A percentile compares a stretch with the other conserved stretches of the same genome.
These are phyloP conservation scores for Hyaloscypha finlandica DNA, from an alignment of 495 filamentous ascomycete species.

Conservation along the genomic window DNA sequence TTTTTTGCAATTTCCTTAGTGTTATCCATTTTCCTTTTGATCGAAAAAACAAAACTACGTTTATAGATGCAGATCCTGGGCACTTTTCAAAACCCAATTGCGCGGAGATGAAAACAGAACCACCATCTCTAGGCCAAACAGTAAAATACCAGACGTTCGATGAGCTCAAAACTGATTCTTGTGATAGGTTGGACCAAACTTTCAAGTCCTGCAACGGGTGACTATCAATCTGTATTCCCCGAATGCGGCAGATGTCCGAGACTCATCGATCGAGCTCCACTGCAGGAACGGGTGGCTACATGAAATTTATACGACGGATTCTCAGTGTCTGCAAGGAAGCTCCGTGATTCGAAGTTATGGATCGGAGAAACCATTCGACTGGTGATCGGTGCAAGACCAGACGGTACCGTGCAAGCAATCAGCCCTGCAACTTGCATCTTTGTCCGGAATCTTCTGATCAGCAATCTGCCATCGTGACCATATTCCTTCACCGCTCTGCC, in stretches of 20 bases:
- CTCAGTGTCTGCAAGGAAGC: conserved; percentile 17
- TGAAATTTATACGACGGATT: conserved; percentile 21
- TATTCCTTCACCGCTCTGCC: conserved; percentile 27
- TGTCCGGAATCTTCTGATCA: conserved; percentile 2
- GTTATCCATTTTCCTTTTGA: conserved; percentile 24
- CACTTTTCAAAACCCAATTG: conserved; percentile 16
- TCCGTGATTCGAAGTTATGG: conserved; percentile 30
- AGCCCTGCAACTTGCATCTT: conserved; percentile 32
- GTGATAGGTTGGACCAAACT: conserved; percentile 26
- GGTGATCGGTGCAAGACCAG: not conserved
- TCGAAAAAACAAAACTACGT: conserved; percentile 21
- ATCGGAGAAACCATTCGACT: conserved; percentile 23
- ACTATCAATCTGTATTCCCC: conserved; percentile 22
- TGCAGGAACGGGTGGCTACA: conserved; percentile 31
- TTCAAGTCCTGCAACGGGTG: conserved; percentile 20
- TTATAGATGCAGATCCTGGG: conserved; percentile 16
- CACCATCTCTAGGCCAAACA: not conserved
- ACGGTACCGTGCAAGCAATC: conserved; percentile 7
- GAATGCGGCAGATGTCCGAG: conserved; percentile 10
- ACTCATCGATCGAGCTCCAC: conserved; percentile 29
- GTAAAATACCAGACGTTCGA: not conserved
- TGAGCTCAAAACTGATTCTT: not conserved
- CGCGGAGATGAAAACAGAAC: conserved; percentile 14
- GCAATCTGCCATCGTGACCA: conserved; percentile 23
- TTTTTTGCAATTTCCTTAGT: conserved; percentile 6